Evolutionary conservation across 805 yeast genomes (phyloP).

Genomic region (Teunomyces barrocoloradensis): DNA sequence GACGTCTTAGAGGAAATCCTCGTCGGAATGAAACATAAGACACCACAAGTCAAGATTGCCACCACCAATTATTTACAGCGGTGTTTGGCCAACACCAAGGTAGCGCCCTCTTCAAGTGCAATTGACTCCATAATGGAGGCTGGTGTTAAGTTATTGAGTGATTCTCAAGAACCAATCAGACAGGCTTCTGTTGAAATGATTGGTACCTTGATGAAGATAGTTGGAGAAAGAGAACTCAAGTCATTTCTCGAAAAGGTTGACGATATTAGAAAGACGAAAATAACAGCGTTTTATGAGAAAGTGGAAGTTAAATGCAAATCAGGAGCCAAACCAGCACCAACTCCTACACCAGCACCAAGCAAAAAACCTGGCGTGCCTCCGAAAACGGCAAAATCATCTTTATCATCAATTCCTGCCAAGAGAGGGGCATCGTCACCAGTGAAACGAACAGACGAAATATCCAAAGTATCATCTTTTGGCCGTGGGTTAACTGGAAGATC

Average conservation of each 20-base stretch:
- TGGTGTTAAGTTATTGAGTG: conserved; percentile 65
- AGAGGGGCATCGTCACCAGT: conserved; percentile 71
- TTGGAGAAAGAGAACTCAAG: conserved; percentile 68
- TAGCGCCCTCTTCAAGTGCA: conserved; percentile 51
- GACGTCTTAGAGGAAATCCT: conserved; percentile 61
- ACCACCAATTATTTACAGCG: conserved; percentile 62
- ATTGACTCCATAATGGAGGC: conserved; percentile 55
- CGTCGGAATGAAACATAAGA: conserved; percentile 65
- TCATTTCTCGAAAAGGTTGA: conserved; percentile 68
- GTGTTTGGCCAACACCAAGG: conserved; percentile 52
- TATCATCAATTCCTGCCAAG: conserved; percentile 57
- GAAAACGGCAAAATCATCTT: conserved; percentile 12
- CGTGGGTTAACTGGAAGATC: conserved; percentile 46
- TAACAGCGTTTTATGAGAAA: conserved; percentile 53
- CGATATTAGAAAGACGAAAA: conserved; percentile 66
- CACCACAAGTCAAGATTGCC: conserved; percentile 78
- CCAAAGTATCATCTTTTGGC: conserved; percentile 28
- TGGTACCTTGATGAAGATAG: conserved; percentile 80
- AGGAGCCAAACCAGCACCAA: conserved; percentile 3
- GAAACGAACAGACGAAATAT: conserved; percentile 37
- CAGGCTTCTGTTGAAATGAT: conserved; percentile 71
- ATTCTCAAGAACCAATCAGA: conserved; percentile 82
- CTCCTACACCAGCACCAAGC: conserved; percentile 15
- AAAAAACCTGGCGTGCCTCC: conserved; percentile 9
- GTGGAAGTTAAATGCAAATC: conserved; percentile 53